Evolutionary conservation across 73 alveolate species (phyloP).

Genomic region (Blepharisma japonicum): DNA sequence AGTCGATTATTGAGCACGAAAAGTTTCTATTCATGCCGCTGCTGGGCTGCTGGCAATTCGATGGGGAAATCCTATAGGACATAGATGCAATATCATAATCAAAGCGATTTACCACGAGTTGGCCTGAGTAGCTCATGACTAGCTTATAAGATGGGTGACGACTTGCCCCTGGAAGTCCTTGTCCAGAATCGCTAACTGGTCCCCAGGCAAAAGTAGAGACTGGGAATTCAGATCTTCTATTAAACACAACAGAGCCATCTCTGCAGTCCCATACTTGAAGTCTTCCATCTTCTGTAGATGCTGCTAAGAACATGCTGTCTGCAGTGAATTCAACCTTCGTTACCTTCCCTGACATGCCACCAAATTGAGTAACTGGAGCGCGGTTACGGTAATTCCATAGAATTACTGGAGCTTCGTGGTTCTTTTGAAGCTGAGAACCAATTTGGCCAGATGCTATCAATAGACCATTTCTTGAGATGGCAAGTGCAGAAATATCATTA

Average conservation of each 20-base stretch:
- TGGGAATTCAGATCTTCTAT: conserved; percentile 55
- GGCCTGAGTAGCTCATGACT: conserved; percentile 47
- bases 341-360: conserved; percentile 52
- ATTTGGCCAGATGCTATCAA: conserved; percentile 34
- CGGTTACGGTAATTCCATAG: conserved; percentile 59
- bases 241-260: conserved; percentile 68
- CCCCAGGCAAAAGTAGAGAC: conserved; percentile 52
- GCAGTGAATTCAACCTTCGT: conserved; percentile 52
- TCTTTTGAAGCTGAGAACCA: conserved; percentile 58
- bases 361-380: conserved; percentile 60
- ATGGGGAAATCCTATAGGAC: conserved; percentile 51
- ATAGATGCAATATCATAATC: conserved; percentile 64
- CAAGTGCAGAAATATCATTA: conserved; percentile 12
- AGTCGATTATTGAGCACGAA: conserved; percentile 57
- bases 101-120: conserved; percentile 53
- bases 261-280: conserved; percentile 68
- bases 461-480: not conserved
- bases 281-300: conserved; percentile 58
- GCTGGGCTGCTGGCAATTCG: conserved; percentile 62
- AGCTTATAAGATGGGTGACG: conserved; percentile 59
- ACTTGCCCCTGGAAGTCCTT: conserved; percentile 30
- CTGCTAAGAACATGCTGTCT: conserved; percentile 59
- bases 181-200: conserved; percentile 36
- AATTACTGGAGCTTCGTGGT: conserved; percentile 72
- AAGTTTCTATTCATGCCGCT: conserved; percentile 75